Evolutionary conservation across 208 protist genomes (phyloP), one percentile per base, ranked within the genome.

Genomic region (Trypanosoma cruzi): DNA sequence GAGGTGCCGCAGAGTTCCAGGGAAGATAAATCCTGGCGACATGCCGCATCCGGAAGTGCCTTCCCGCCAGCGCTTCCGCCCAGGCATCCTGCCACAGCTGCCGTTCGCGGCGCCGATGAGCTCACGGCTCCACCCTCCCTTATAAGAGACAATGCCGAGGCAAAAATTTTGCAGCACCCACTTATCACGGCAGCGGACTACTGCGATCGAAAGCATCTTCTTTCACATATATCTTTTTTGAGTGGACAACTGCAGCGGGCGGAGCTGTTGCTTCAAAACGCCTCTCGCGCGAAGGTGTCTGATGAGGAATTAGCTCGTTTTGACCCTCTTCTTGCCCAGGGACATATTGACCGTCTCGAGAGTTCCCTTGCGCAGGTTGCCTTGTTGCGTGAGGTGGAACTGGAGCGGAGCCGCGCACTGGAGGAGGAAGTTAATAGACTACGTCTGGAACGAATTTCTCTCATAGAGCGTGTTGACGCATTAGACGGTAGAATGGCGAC

Each of bases 211-310:
- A 79, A 87, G 34, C 82, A 80, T 14, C 82, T 96, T 18, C 76
- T 96, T 34, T 90, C 92, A 48, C 91, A 94, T 68, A 86, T 96
- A 28, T 92, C 91, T n/a, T 88, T 90, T 59, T 77, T 96, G 18
- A 81, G 77, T 61, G 93, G 88, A 1, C 84, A 94, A 50, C 75
- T 94, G 32, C 91, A 94, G 75, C 83, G 88, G 20, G 79, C 85
- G 24, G 83, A 93, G 57, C 71, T 96, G 31, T 74, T 90, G 65
- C 62, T 94, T 24, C 78, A 86, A 55, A 80, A 90, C 56, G 78
- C 84, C 48, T 63, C 84, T 5, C 73, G 82, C 42, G 79, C 73
- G n/a, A 54, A 88, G 28, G 59, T 70, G 4, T 67, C 63, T 28
- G 77, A 85, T 55, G 71, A 44, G 18, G 68, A 75, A 0, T 67